phyloP scores from a whole-genome alignment of 2,329 filamentous ascomycete species.

The Thyridium curvatum region DNA sequence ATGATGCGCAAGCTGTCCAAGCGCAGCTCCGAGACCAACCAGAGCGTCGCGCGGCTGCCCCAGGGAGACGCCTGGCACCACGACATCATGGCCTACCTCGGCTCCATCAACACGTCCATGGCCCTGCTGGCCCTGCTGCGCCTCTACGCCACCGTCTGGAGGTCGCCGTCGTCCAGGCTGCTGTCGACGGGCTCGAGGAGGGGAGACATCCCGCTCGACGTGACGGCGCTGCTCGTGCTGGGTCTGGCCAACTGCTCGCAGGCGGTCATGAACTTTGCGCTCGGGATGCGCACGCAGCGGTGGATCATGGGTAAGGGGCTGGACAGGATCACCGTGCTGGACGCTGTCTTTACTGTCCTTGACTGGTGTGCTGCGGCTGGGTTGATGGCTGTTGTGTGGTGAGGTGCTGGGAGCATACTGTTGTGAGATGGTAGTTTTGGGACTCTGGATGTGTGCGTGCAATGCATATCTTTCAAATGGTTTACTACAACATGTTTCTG shows the following conservation, averaged over 20 bases:
- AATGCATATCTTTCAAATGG: too few relatives aligned
- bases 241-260: slow-evolving; percentile 17
- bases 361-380: slow-evolving; percentile 9
- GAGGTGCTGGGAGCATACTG: too few relatives aligned
- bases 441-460: too few relatives aligned
- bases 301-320: slow-evolving; percentile 20
- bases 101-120: slow-evolving; percentile 14
- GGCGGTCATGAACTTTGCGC: slow-evolving; percentile 15
- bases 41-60: slow-evolving; percentile 4
- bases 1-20: slow-evolving; percentile 12
- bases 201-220: slow-evolving; percentile 11
- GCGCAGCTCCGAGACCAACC: slow-evolving; percentile 6
- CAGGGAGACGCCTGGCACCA: slow-evolving; percentile 16
- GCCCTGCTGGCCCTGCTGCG: slow-evolving; percentile 12
- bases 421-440: too few relatives aligned
- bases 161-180: slow-evolving; percentile 1
- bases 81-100: slow-evolving; percentile 17
- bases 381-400: neutral
- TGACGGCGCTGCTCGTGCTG: slow-evolving; percentile 14
- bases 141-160: slow-evolving; percentile 8
- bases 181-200: slow-evolving; percentile 7
- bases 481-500: too few relatives aligned
- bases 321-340: slow-evolving; percentile 15
- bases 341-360: slow-evolving; percentile 13
- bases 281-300: slow-evolving; percentile 7